phyloP scores from a whole-genome alignment of 768 basidiomycete genomes.

The Amanita rubescens region DNA sequence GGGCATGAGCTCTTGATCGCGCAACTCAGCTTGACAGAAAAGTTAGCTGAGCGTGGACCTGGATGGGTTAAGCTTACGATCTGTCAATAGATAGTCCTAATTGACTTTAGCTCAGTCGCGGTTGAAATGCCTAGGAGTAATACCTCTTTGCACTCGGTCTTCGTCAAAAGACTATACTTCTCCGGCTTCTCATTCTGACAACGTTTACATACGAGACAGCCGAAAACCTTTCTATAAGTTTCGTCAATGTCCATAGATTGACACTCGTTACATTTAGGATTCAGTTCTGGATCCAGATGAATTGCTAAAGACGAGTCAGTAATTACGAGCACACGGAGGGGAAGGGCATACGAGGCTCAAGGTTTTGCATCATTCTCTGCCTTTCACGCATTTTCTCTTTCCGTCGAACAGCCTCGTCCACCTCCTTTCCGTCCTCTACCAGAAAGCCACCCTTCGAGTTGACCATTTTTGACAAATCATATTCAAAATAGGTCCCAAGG shows the following conservation, averaged over 20 bases:
- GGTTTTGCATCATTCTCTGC: conserved; percentile 64
- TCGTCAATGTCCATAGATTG: conserved; percentile 84
- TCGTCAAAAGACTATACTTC: conserved; percentile 90
- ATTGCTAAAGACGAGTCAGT: conserved; percentile 47
- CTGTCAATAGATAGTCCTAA: conserved; percentile 92
- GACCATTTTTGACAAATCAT: conserved; percentile 94
- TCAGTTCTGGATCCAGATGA: conserved; percentile 59
- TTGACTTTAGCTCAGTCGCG: conserved; percentile 7
- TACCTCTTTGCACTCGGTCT: conserved; percentile 97
- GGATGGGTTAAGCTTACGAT: conserved; percentile 45
- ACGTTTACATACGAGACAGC: conserved; percentile 77
- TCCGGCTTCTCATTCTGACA: conserved; percentile 90
- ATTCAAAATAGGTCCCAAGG: conserved; percentile 91
- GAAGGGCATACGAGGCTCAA: conserved; percentile 58
- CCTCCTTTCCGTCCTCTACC: conserved; percentile 79
- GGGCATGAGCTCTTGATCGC: conserved; percentile 86
- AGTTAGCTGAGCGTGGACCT: conserved; percentile 2
- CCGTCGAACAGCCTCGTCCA: conserved; percentile 64
- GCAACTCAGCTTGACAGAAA: conserved; percentile 67
- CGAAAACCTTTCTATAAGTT: conserved; percentile 73
- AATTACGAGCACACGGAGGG: not conserved
- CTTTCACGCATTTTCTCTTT: conserved; percentile 80
- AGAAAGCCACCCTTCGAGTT: conserved; percentile 96
- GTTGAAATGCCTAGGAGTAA: not conserved
- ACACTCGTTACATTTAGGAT: conserved; percentile 86